These are phyloP conservation scores for Podospora pseudoanserina DNA, from an alignment of 495 filamentous ascomycete species.

Conservation along the genomic window DNA sequence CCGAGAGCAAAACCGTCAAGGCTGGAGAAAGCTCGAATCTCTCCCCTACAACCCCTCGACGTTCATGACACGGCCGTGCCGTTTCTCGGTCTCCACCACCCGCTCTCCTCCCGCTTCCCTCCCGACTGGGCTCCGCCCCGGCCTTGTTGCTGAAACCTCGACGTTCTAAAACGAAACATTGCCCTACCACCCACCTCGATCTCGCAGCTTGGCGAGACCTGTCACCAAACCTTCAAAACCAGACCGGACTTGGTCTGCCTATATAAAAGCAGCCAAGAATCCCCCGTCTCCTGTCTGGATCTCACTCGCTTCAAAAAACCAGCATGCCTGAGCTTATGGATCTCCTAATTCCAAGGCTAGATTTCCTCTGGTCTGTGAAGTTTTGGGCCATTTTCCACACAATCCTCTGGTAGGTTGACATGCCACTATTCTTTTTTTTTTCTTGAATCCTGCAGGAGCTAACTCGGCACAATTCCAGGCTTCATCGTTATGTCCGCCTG, in stretches of 20 bases:
- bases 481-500: slow-evolving; percentile 52
- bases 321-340: slow-evolving; percentile 35
- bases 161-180: not conserved
- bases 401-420: slow-evolving; percentile 40
- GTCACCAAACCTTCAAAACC: slow-evolving; percentile 3
- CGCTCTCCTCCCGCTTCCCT: slow-evolving; percentile 15
- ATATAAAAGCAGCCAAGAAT: not conserved
- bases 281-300: not conserved
- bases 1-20: slow-evolving; percentile 13
- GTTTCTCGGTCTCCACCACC: slow-evolving; percentile 13
- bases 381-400: slow-evolving; percentile 38
- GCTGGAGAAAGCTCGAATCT: not conserved
- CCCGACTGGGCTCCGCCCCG: slow-evolving; percentile 13
- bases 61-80: slow-evolving; percentile 22
- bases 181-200: not conserved
- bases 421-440: not conserved
- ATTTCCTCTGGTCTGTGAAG: slow-evolving; percentile 38
- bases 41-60: slow-evolving; percentile 13
- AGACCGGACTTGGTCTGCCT: not conserved
- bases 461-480: slow-evolving; percentile 26
- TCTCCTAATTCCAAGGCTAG: slow-evolving; percentile 35
- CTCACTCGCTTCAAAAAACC: slow-evolving; percentile 14
- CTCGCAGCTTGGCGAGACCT: slow-evolving; percentile 12
- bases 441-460: not conserved
- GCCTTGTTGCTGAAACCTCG: not conserved